phyloP scores from a whole-genome alignment of 73 alveolate genomes.

The Paramecium pentaurelia region DNA sequence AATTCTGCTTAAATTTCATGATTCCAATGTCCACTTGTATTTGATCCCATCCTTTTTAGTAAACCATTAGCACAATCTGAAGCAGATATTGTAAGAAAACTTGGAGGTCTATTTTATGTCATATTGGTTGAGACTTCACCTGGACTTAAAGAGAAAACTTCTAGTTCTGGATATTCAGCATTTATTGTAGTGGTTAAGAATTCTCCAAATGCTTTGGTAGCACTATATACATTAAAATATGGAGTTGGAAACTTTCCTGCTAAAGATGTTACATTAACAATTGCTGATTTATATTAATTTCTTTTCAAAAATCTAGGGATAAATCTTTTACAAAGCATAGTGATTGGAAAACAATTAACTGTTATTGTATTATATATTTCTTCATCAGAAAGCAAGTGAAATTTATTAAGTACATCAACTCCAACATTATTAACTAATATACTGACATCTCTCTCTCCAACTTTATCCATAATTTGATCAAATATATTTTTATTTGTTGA shows the following conservation, averaged over 20 bases:
- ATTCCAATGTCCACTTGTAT: slow-evolving; percentile 65
- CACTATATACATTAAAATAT: slow-evolving; percentile 49
- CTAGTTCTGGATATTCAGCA: slow-evolving; percentile 50
- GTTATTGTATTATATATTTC: slow-evolving; percentile 12
- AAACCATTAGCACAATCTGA: slow-evolving; percentile 59
- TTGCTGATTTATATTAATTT: slow-evolving; percentile 48
- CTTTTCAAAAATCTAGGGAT: slow-evolving; percentile 29
- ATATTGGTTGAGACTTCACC: slow-evolving; percentile 49
- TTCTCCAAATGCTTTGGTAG: slow-evolving; percentile 50
- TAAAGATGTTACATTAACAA: slow-evolving; percentile 49
- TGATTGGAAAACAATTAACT: slow-evolving; percentile 36
- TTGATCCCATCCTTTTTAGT: slow-evolving; percentile 54
- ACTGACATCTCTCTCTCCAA: slow-evolving; percentile 19
- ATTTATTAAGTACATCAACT: slow-evolving; percentile 29
- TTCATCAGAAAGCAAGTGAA: slow-evolving; percentile 22
- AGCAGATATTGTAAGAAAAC: slow-evolving; percentile 49
- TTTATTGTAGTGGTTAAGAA: neutral
- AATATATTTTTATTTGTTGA: slow-evolving; percentile 15
- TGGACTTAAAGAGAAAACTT: slow-evolving; percentile 41
- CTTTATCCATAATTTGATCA: neutral
- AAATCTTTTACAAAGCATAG: neutral
- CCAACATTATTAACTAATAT: slow-evolving; percentile 54
- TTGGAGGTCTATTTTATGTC: slow-evolving; percentile 55
- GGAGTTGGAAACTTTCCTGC: slow-evolving; percentile 52
- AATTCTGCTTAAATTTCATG: slow-evolving; percentile 52